Conservation (phyloP, 305 asterid species). For the Ruellia speciosa region DNA sequence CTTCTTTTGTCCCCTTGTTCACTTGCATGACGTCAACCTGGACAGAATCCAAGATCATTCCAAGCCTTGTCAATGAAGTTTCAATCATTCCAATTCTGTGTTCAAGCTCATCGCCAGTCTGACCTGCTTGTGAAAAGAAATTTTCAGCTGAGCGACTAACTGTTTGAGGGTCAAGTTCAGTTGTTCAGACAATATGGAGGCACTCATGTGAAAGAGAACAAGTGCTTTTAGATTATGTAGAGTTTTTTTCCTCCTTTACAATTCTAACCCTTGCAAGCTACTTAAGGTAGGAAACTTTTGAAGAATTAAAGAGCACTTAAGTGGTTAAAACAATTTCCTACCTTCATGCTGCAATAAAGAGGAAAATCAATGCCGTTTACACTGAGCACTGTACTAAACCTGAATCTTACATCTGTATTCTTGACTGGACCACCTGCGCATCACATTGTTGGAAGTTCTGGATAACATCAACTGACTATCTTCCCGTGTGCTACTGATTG, state of each 20-base stretch:
- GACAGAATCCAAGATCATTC: slow-evolving; percentile 25
- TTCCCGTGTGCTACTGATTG: slow-evolving; percentile 45
- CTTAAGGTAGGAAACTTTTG: too few relatives aligned
- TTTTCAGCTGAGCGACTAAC: not conserved
- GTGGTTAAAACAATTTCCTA: too few relatives aligned
- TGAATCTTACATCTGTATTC: slow-evolving; percentile 62
- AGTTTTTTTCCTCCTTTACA: not conserved
- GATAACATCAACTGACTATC: slow-evolving; percentile 53
- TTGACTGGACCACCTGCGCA: slow-evolving; percentile 19
- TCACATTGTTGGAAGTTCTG: slow-evolving; percentile 54
- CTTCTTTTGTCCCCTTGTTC: slow-evolving; percentile 55
- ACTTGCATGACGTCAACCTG: slow-evolving; percentile 84
- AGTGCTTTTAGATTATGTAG: not conserved
- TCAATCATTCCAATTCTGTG: slow-evolving; percentile 76
- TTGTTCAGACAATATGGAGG: not conserved
- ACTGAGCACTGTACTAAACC: not conserved
- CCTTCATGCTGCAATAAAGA: not conserved
- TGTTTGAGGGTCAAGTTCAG: not conserved
- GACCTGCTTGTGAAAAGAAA: slow-evolving; percentile 48
- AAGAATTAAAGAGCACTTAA: too few relatives aligned
- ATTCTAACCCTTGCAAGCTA: too few relatives aligned
- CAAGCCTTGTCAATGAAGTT: slow-evolving; percentile 69
- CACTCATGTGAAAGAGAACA: not conserved
- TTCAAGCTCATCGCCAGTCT: slow-evolving; percentile 67
- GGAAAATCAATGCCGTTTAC: slow-evolving; percentile 8